Evolutionary conservation across 768 basidiomycete genomes (phyloP).

Genomic region (Mycena pura): DNA sequence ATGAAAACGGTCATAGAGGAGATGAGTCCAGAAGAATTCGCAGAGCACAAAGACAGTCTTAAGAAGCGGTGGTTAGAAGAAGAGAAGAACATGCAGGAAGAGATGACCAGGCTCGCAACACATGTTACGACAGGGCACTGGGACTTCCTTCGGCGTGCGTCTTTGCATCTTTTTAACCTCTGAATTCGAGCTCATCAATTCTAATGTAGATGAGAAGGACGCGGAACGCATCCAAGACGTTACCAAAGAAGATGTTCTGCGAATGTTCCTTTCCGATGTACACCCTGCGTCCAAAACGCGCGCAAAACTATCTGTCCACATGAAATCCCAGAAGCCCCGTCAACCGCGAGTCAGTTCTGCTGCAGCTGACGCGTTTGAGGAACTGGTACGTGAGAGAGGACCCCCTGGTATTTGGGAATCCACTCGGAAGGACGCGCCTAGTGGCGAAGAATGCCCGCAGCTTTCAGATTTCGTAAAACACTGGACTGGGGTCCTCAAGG

Average conservation of each 20-base stretch:
- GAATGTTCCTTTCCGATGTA: conserved; percentile 71
- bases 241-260: conserved; percentile 76
- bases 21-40: conserved; percentile 77
- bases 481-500: conserved; percentile 58
- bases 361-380: conserved; percentile 68
- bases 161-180: neutral
- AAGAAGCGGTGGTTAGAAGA: conserved; percentile 85
- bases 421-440: conserved; percentile 57
- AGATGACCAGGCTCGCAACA: conserved; percentile 69
- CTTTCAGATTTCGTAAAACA: conserved; percentile 67
- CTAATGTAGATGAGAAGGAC: conserved; percentile 70
- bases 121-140: conserved; percentile 82
- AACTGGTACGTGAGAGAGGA: conserved; percentile 52
- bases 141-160: conserved; percentile 87
- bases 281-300: conserved; percentile 74
- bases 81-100: conserved; percentile 88
- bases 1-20: conserved; percentile 72
- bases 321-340: conserved; percentile 71
- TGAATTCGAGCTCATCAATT: neutral
- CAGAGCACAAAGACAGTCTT: conserved; percentile 77
- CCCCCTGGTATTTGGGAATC: conserved; percentile 55
- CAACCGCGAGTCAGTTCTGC: conserved; percentile 66
- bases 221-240: conserved; percentile 66
- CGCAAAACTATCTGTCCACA: conserved; percentile 85
- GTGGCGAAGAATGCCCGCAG: conserved; percentile 62